Evolutionary conservation across 257 asterid genomes (phyloP).

Genomic region (Cordia subcordata): DNA sequence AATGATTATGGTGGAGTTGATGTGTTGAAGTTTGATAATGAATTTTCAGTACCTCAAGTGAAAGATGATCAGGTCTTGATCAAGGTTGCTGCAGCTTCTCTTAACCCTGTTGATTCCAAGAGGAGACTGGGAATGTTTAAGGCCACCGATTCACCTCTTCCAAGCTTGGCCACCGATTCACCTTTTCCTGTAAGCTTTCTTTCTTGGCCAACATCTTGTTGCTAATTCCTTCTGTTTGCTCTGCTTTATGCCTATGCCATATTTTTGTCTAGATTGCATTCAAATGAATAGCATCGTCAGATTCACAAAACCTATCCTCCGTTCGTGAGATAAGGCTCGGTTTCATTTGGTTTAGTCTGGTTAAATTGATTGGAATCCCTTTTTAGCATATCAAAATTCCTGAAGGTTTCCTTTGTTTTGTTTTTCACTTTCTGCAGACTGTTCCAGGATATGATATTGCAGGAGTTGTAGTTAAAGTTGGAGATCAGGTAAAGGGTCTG

Average conservation of each 20-base stretch:
- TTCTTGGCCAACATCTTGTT: background rate
- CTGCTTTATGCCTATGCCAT: background rate
- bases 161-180: no score
- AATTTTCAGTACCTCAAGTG: constrained; percentile 54
- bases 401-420: background rate
- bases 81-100: constrained; percentile 84
- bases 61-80: constrained; percentile 75
- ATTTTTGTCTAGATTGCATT: no score
- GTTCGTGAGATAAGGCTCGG: no score
- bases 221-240: background rate
- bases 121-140: constrained; percentile 67
- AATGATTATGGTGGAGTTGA: constrained; percentile 72
- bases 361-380: background rate
- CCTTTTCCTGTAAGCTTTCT: constrained; percentile 57
- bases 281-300: no score
- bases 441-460: constrained; percentile 96
- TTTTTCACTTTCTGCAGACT: constrained; percentile 31
- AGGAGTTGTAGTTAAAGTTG: constrained; percentile 81
- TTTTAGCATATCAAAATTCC: background rate
- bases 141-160: constrained; percentile 95
- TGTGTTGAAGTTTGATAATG: constrained; percentile 56
- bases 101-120: constrained; percentile 86
- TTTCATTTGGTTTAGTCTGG: no score
- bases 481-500: constrained; percentile 68
- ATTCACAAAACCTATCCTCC: no score